Evolutionary conservation across 352 stramenopile species (phyloP).

Genomic region (Pythium insidiosum): DNA sequence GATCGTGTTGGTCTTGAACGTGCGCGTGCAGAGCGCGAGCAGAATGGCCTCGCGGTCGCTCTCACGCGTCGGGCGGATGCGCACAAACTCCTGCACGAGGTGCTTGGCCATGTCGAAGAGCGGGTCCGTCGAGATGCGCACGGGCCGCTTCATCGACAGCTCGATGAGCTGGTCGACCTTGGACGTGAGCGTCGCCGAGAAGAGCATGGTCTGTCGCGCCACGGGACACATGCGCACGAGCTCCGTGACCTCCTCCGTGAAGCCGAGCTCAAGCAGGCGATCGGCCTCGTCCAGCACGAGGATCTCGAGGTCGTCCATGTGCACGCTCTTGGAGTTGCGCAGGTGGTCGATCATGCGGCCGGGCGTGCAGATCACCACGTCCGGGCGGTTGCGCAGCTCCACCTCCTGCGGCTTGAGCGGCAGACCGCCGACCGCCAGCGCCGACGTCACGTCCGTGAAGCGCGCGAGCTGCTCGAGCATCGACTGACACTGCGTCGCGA

Average conservation of each 20-base stretch:
- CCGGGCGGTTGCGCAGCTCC: slow-evolving; percentile 92
- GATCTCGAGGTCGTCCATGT: slow-evolving; percentile 98
- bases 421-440: slow-evolving; percentile 92
- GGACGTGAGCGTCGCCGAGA: slow-evolving; percentile 98
- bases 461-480: slow-evolving; percentile 94
- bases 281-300: slow-evolving; percentile 94
- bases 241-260: slow-evolving; percentile 96
- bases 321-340: slow-evolving; percentile 94
- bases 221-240: slow-evolving; percentile 94
- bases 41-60: slow-evolving; percentile 94
- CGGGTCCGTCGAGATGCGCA: slow-evolving; percentile 91
- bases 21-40: slow-evolving; percentile 92
- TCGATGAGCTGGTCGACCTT: slow-evolving; percentile 97
- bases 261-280: slow-evolving; percentile 96
- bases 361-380: slow-evolving; percentile 98
- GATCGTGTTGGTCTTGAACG: slow-evolving; percentile 94
- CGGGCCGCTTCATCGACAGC: slow-evolving; percentile 94
- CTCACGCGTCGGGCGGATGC: slow-evolving; percentile 86
- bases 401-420: slow-evolving; percentile 89
- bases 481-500: slow-evolving; percentile 93
- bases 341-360: slow-evolving; percentile 98
- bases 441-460: slow-evolving; percentile 93
- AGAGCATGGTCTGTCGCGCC: slow-evolving; percentile 97
- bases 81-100: slow-evolving; percentile 98
- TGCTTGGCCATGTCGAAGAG: slow-evolving; percentile 93